Evolutionary conservation across 1,284 basidiomycete species (phyloP), one percentile per base, ranked within the genome.

Genomic region (Peniophora sp.): DNA sequence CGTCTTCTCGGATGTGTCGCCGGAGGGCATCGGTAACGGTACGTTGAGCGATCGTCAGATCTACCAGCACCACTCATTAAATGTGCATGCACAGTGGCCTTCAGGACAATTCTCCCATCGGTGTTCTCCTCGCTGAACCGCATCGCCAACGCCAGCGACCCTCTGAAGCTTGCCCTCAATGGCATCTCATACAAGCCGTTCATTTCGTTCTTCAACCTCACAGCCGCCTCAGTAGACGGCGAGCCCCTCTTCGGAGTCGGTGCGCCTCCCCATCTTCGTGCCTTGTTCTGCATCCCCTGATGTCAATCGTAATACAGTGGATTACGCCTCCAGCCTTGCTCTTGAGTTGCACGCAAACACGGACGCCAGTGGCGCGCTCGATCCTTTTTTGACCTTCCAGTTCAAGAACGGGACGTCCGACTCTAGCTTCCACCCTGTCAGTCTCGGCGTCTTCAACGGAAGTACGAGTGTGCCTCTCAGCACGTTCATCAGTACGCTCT

Each of bases 181-280:
- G 67, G 60, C 50, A 63, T 72, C 19, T 70, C 73, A 49, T 79
- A 79, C 65, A 78, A 78, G 61, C 78, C 78, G 6, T 75, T 79
- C 63, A 68, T 79, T 38, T 70, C 70, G 49, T 59, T 77, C 27
- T 72, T 77, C 65, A 75, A 72, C 53, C 67, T 79, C 57, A 74
- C 71, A 10, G 64, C 69, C 32, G 63, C 69, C 11, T 65, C 67
- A 1, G 60, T 32, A 3, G 25, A 44, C 17, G 48, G 51, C 5
- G n/a, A 65, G 53, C 56, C 50, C 8, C 47, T 73, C 25, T 54
- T 61, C 44, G 70, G 67, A 17, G 69, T 73, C 49, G 67, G 68
- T 62, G 34, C 35, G 45, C 12, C 16, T 12, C 39, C 25, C 50
- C 45, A 51, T 16, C 25, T 22, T 19, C 10, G 3, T 25, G 2